Evolutionary conservation across 73 alveolate species (phyloP), one percentile per base, ranked within the genome.

Genomic region (Paraurostyla sp.): DNA sequence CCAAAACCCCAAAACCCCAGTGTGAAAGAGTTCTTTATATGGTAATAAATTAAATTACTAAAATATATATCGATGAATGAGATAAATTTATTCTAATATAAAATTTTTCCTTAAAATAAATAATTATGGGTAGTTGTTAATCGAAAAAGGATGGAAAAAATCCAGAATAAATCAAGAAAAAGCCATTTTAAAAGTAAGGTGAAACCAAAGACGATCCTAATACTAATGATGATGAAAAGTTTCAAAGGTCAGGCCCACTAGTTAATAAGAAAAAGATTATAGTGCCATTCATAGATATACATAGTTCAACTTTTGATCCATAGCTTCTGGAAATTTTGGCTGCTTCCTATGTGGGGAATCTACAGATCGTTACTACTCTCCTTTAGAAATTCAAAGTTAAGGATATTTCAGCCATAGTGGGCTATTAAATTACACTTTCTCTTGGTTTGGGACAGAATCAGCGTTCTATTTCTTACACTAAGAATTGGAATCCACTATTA

Each of bases 41-140:
- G n/a, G n/a, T n/a, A n/a, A n/a, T n/a, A n/a, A n/a, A n/a, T n/a
- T n/a, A n/a, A n/a, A n/a, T n/a, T n/a, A n/a, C n/a, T n/a, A n/a
- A n/a, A n/a, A n/a, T n/a, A n/a, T n/a, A n/a, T n/a, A n/a, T n/a
- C n/a, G n/a, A n/a, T n/a, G n/a, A n/a, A n/a, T n/a, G n/a, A n/a
- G n/a, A n/a, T n/a, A 46, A 46, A 15, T 46, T 46, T 15, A 46
- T 46, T 46, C 18, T 46, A 46, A 20, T 56, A 15, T 20, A 20
- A 56, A 56, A 56, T 13, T 56, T 15, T 15, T 23, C 16, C n/a
- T 9, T 56, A 15, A 56, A 56, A 11, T 15, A 56, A 56, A 56
- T 56, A 56, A 62, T 22, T 23, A 73, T 73, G 86, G 86, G 86
- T 45, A 43, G 86, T 48, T 73, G 86, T 73, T 73, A 73, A 73